phyloP scores from a whole-genome alignment of 2,329 filamentous ascomycete species.

The Curvularia sp. region DNA sequence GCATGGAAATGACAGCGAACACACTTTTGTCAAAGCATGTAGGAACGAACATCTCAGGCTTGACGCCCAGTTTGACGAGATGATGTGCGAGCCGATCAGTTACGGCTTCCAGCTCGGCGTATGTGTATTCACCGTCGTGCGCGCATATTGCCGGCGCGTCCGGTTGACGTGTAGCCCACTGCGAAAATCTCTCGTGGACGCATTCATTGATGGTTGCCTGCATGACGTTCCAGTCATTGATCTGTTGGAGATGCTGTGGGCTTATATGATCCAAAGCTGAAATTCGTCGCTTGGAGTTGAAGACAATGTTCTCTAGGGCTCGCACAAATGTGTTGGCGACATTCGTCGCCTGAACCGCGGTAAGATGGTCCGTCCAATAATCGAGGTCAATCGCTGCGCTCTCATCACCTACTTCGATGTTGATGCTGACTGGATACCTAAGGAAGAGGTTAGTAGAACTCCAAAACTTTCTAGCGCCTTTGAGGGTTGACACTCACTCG shows the following conservation, averaged over 20 bases:
- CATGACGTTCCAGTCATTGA: slow-evolving; percentile 43
- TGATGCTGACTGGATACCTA: slow-evolving; percentile 55
- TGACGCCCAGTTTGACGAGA: slow-evolving; percentile 41
- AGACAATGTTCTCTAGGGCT: slow-evolving; percentile 48
- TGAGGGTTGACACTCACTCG: slow-evolving; percentile 35
- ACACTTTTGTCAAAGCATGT: slow-evolving; percentile 51
- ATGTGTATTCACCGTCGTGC: slow-evolving; percentile 45
- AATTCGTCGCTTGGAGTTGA: slow-evolving; percentile 44
- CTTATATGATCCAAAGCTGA: slow-evolving; percentile 50
- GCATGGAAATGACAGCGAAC: slow-evolving; percentile 48
- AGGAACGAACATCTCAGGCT: slow-evolving; percentile 44
- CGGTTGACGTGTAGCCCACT: slow-evolving; percentile 34
- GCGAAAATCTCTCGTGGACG: slow-evolving; percentile 40
- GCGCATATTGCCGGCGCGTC: slow-evolving; percentile 41
- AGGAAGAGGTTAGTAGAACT: not conserved
- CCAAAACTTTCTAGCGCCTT: too few relatives aligned
- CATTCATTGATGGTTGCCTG: slow-evolving; percentile 41
- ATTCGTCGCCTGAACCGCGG: slow-evolving; percentile 40
- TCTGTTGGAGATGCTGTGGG: slow-evolving; percentile 42
- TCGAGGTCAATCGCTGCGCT: slow-evolving; percentile 42
- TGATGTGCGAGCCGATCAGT: slow-evolving; percentile 39
- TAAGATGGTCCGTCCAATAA: slow-evolving; percentile 46
- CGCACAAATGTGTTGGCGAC: slow-evolving; percentile 42
- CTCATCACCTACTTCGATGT: slow-evolving; percentile 56
- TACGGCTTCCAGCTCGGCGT: slow-evolving; percentile 37